Base-by-base conservation (phyloP, 257 asterid genomes). In the Penstemon barbatus region DNA sequence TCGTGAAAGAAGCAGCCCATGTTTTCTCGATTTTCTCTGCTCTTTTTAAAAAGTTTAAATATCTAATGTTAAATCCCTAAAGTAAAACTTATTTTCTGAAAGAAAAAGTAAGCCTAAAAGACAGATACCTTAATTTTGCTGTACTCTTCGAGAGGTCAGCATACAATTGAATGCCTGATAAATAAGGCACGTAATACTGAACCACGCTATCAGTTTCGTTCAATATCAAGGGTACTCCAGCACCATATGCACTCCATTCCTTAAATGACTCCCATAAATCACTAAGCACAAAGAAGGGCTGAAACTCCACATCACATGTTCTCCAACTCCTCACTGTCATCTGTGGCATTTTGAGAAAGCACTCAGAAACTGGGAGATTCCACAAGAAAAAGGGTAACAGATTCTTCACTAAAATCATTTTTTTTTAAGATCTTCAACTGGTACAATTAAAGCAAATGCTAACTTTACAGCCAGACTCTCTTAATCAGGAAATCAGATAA, bases 211-310 rank as follows among this genome's bases (percentile, higher is more conserved):
- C 96, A 48, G 74, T 77, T 44, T 82, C 96, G 66, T 87, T 79
- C 81, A 93, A 74, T 72, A 89, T 69, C 89, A 93, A 77, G 8
- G 97, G 99, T 74, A 93, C 99, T 72, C 97, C 99, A 66, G 88
- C 87, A 72, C 99, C 99, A 81, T 88, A 90, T 4, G 91, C 99
- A 70, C 99, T 93, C 99, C 97, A 90, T 78, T 93, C 96, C 75
- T 83, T 86, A 68, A 87, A 93, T 4, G 97, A 86, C 68, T 93
- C 97, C 95, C 96, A 93, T 42, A 93, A 76, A 81, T 90, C 96
- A 61, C 95, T 91, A 4, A 93, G 85, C 71, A 87, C 83, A 66
- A 85, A 93, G 79, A 84, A 88, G 13, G 95, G 91, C 75, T 78
- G 89, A 61, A 56, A 80, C 72, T 87, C 96, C 37, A 33, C 77